phyloP scores from a whole-genome alignment of 192 early-diverging fungal genomes.

The Gamsiella multidivaricata region DNA sequence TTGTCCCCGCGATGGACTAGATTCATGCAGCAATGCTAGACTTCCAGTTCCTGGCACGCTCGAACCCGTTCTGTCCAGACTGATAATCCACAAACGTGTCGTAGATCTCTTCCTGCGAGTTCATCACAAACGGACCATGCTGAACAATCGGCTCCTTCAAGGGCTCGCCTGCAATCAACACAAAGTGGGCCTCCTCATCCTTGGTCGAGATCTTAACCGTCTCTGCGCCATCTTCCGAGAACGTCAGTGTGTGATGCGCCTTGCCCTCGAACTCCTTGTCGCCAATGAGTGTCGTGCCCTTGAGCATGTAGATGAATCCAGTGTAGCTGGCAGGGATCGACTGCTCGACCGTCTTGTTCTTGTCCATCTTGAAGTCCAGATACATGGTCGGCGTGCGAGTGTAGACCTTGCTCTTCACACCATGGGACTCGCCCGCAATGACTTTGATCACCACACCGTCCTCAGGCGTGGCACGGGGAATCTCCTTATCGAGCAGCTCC shows the following conservation, averaged over 20 bases:
- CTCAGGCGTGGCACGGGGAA: conserved; percentile 35
- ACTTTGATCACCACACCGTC: conserved; percentile 35
- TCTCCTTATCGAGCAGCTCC: conserved; percentile 41
- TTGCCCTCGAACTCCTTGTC: conserved; percentile 19
- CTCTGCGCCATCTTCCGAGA: conserved; percentile 37
- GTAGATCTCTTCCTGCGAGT: conserved; percentile 66
- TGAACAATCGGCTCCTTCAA: conserved; percentile 65
- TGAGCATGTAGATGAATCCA: conserved; percentile 45
- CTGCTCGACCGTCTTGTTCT: conserved; percentile 30
- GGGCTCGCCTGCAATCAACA: conserved; percentile 61
- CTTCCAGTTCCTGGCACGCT: conserved; percentile 65
- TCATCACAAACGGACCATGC: conserved; percentile 78
- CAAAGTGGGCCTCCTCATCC: conserved; percentile 37
- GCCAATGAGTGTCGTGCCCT: conserved; percentile 35
- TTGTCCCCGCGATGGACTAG: neutral
- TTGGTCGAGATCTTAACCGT: conserved; percentile 36
- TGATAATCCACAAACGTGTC: conserved; percentile 71
- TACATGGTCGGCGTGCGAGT: conserved; percentile 41
- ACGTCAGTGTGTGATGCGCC: conserved; percentile 31
- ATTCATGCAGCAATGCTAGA: conserved; percentile 14
- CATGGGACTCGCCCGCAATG: conserved; percentile 36
- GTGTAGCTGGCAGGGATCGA: conserved; percentile 42
- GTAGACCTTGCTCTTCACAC: conserved; percentile 17
- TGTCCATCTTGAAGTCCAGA: conserved; percentile 39
- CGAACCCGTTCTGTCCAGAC: conserved; percentile 72